phyloP scores from a whole-genome alignment of 2,329 filamentous ascomycete genomes.

The Bimuria novae-zelandiae region DNA sequence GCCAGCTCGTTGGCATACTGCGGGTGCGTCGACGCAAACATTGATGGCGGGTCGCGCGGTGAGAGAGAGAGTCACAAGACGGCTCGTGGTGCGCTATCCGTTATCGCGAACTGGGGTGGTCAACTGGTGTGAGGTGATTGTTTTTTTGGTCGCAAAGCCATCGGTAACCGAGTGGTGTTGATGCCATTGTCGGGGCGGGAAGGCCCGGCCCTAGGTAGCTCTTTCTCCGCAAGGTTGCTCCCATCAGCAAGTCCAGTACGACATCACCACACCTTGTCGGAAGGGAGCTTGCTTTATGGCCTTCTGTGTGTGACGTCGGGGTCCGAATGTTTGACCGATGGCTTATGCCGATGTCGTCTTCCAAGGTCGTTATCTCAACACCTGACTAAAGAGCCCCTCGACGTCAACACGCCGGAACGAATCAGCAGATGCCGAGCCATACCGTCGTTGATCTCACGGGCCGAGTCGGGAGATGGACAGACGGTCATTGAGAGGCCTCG shows the following conservation, averaged over 20 bases:
- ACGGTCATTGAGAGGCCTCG: neutral
- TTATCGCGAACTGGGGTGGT: neutral
- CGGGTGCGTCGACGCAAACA: constrained; percentile 15
- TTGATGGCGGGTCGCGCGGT: neutral
- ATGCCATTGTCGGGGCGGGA: constrained; percentile 2
- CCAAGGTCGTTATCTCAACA: neutral
- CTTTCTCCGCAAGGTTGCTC: neutral
- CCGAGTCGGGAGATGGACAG: constrained; percentile 5
- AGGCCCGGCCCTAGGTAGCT: neutral
- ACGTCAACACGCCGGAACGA: too few relatives aligned
- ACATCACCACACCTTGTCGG: neutral
- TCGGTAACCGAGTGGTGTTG: constrained; percentile 10
- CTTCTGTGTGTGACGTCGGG: too few relatives aligned
- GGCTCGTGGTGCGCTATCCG: constrained; percentile 6
- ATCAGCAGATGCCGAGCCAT: neutral
- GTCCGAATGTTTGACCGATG: neutral
- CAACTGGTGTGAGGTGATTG: neutral
- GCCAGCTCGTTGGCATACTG: constrained; percentile 36
- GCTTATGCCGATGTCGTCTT: neutral
- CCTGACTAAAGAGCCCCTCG: neutral
- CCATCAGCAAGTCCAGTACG: neutral
- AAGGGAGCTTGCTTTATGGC: neutral
- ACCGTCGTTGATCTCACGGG: neutral
- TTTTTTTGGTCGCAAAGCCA: neutral
- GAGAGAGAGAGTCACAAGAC: too few relatives aligned